phyloP scores from a whole-genome alignment of 345 rosid genomes.

The Linum trigynum region DNA sequence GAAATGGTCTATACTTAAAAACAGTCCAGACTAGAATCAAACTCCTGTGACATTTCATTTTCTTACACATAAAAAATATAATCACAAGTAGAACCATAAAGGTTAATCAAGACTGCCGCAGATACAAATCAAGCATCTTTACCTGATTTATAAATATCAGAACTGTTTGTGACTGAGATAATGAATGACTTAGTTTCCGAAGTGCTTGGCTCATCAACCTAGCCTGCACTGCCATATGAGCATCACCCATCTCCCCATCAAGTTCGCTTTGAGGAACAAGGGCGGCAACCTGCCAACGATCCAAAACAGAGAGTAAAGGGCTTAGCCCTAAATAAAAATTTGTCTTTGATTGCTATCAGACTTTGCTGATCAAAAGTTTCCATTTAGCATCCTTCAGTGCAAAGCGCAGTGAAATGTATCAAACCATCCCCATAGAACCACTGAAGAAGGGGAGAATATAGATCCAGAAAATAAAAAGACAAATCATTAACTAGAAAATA shows the following conservation, averaged over 20 bases:
- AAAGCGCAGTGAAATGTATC: not conserved
- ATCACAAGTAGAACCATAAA: too few species aligned
- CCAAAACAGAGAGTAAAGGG: not conserved
- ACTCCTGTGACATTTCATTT: too few species aligned
- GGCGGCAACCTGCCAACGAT: slow-evolving; percentile 70
- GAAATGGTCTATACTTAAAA: too few species aligned
- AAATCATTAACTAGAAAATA: not conserved
- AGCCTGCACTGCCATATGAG: slow-evolving; percentile 99
- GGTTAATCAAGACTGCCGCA: not conserved
- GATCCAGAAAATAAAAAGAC: not conserved
- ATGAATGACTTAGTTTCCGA: slow-evolving; percentile 87
- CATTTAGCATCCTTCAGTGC: too few species aligned
- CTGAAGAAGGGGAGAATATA: not conserved
- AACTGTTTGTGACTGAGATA: slow-evolving; percentile 72
- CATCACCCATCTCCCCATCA: slow-evolving; percentile 99
- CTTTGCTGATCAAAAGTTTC: not conserved
- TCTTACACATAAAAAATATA: too few species aligned
- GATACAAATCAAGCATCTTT: not conserved
- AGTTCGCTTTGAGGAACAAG: slow-evolving; percentile 98
- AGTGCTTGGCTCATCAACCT: slow-evolving; percentile 99
- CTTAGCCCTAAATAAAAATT: too few species aligned
- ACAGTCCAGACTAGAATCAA: too few species aligned
- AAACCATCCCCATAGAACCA: not conserved
- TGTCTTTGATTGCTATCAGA: not conserved
- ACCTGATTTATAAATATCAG: slow-evolving; percentile 87